Base-by-base conservation (phyloP, 805 yeast genomes). In the Sungouiella blattae region DNA sequence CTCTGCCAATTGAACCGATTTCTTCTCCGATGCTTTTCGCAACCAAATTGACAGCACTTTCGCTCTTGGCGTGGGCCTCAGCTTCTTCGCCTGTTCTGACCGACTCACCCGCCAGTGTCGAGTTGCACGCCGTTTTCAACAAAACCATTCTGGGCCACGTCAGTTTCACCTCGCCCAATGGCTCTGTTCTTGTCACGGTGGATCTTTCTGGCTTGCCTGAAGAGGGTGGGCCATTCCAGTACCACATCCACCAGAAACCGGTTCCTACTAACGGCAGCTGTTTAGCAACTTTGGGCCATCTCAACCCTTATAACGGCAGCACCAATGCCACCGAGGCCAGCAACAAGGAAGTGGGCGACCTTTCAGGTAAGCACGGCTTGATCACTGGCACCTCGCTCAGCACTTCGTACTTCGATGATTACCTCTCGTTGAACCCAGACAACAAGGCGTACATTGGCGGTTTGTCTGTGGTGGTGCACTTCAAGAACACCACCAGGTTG, bases 251-350 rank as follows among this genome's bases (percentile, higher is more conserved):
- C 47, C 50, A 57, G 34, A 33, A 39, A 22, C 58, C 66, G 11
- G 69, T 67, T 24, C 71, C 71, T 9, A 25, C 57, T 5, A 49
- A 58, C 44, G 60, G 60, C n/a, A 40, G 40, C 40, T 55, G 60
- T 35, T 48, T 56, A n/a, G 69, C 57, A 27, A 62, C 72, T 11
- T 38, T 37, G 28, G 54, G 37, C 17, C 67, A 61, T 51, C 60
- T 67, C 41, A 58, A 67, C 48, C 71, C 72, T 12, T 66, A 52
- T 54, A 45, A 51, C 37, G 72, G 71, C 18, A 39, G 44, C 12
- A 43, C 37, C 11, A 52, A 44, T 26, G 50, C 60, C 12, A 42
- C 62, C 16, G 39, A 45, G 14, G 33, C 47, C 5, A 53, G 54
- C 6, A 52, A 43, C 11, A 42, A 41, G 37, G 64, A 64, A 47